Base-by-base conservation (phyloP, 192 early-diverging fungal species). In the Chytriomyces sp. region DNA sequence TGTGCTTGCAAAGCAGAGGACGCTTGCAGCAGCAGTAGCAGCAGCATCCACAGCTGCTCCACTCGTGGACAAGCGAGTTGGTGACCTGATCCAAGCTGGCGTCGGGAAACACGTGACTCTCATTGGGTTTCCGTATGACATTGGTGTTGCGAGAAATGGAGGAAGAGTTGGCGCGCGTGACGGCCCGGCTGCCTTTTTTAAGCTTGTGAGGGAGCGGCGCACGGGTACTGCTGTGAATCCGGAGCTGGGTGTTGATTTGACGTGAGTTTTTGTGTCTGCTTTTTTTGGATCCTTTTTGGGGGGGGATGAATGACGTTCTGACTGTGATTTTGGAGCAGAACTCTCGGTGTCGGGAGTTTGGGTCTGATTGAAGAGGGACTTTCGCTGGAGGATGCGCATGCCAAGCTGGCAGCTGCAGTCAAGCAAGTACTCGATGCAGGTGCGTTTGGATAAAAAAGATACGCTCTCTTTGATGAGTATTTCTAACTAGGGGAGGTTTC, bases 221-320 rank as follows among this genome's bases (percentile, higher is more conserved):
- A 73, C 68, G 16, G 76, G 76, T 28, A 77, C 76, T n/a, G 66
- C 68, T 3, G 48, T 70, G 28, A 77, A 77, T 44, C 45, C 76
- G 7, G 76, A 77, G 45, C 44, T 45, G 13, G 67, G 62, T 43
- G 47, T 77, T 13, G 66, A 50, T 20, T 45, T 77, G 44, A 49
- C 49, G 46, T 50, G 11, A 53, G 67, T 45, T 61, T 16, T 0
- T n/a, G 11, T 53, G 20, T n/a, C n/a, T n/a, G n/a, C n/a, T n/a
- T n/a, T 35, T 20, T 11, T n/a, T n/a, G n/a, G n/a, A n/a, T n/a
- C n/a, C n/a, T n/a, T 35, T 35, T 35, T 35, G 35, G 35, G 3
- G 35, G 0, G 35, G 2, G 35, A 35, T 3, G 4, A 35, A 35
- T 1, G 35, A 1, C 2, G 35, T 35, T 35, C 35, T 35, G 35